These are phyloP conservation scores for Floccularia luteovirens DNA, from an alignment of 768 basidiomycete species.

Conservation along the genomic window DNA sequence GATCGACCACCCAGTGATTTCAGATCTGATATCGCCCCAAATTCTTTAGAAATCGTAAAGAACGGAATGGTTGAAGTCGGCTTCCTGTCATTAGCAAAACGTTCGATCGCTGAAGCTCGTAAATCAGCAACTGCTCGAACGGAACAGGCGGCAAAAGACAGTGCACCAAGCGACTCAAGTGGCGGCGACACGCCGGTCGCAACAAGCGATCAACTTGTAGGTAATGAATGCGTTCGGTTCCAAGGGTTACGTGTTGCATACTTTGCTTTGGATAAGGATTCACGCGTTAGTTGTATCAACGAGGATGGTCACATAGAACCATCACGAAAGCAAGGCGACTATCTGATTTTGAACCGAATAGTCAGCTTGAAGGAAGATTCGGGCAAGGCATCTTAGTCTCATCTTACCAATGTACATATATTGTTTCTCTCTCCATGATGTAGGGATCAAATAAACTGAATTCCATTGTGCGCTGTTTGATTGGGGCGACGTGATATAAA, in stretches of 20 bases:
- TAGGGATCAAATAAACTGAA: constrained; percentile 10
- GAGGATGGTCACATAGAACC: constrained; percentile 35
- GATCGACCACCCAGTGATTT: constrained; percentile 86
- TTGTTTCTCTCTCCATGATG: not conserved
- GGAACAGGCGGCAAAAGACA: constrained; percentile 48
- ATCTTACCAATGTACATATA: constrained; percentile 1
- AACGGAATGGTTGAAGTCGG: constrained; percentile 85
- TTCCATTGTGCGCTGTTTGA: constrained; percentile 22
- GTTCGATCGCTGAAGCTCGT: constrained; percentile 54
- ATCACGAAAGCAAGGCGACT: constrained; percentile 60
- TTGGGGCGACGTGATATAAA: constrained; percentile 13
- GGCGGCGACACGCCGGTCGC: constrained; percentile 60
- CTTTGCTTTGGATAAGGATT: constrained; percentile 88
- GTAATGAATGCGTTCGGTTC: constrained; percentile 91
- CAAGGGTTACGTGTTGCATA: constrained; percentile 95
- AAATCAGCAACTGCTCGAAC: constrained; percentile 58
- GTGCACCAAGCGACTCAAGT: constrained; percentile 20
- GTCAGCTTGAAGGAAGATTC: constrained; percentile 94
- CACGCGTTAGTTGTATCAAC: constrained; percentile 58
- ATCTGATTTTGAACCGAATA: constrained; percentile 82
- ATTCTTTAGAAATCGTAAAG: constrained; percentile 74
- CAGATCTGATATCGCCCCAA: constrained; percentile 71
- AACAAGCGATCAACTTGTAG: constrained; percentile 74
- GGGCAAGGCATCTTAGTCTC: constrained; percentile 46
- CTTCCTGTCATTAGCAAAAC: constrained; percentile 79